A percentile compares a stretch with the other conserved stretches of the same genome.
These are phyloP conservation scores for Phaseolus lunatus DNA, from an alignment of 306 rosid species.

Conservation along the genomic window DNA sequence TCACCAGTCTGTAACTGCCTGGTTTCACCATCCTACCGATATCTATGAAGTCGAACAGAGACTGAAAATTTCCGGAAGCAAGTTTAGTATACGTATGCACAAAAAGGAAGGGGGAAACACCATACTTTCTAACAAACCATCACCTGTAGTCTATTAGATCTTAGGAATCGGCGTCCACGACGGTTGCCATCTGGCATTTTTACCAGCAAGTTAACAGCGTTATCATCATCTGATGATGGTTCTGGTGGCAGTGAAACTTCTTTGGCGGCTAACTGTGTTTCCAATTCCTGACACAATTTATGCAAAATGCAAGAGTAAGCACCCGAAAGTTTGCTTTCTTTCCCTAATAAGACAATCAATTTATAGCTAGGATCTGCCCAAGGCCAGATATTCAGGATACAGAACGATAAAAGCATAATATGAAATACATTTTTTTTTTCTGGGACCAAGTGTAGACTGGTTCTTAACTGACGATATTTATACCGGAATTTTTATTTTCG, in stretches of 20 bases:
- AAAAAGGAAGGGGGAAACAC: slow-evolving; percentile 4
- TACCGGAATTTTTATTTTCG: not conserved
- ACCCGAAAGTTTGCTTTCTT: slow-evolving; percentile 1
- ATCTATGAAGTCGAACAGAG: slow-evolving; percentile 86
- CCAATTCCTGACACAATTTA: slow-evolving; percentile 72
- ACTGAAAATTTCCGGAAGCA: slow-evolving; percentile 60
- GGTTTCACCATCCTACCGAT: slow-evolving; percentile 81
- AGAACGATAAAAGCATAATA: not conserved
- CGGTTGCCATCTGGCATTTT: slow-evolving; percentile 97
- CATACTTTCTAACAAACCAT: not conserved
- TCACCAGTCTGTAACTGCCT: slow-evolving; percentile 88
- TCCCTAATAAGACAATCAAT: not conserved
- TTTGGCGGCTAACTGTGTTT: slow-evolving; percentile 74
- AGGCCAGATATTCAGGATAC: not conserved
- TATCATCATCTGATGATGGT: slow-evolving; percentile 77
- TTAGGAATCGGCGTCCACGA: slow-evolving; percentile 91
- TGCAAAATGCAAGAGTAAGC: slow-evolving; percentile 41
- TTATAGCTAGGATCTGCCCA: slow-evolving; percentile 19
- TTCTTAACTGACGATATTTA: not conserved
- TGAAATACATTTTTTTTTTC: not conserved
- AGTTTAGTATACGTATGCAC: slow-evolving; percentile 41
- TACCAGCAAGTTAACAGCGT: slow-evolving; percentile 80
- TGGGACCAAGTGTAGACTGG: not conserved
- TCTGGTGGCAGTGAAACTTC: slow-evolving; percentile 83
- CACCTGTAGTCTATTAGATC: slow-evolving; percentile 87